Evolutionary conservation across 2,329 filamentous ascomycete species (phyloP).

Genomic region (Septoria petroselini): DNA sequence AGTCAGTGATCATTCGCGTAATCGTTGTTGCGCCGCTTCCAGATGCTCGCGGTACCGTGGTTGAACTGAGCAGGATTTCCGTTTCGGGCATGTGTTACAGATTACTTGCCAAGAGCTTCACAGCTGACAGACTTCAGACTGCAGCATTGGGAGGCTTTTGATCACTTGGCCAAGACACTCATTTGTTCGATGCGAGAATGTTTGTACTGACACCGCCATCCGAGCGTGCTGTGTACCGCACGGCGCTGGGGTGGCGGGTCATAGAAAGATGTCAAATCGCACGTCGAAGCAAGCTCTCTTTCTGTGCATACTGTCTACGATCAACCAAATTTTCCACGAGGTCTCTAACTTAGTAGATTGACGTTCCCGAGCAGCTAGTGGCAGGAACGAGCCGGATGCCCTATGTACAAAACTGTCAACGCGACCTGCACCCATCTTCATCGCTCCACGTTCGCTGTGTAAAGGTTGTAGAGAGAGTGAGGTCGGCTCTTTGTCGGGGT

Average conservation of each 20-base stretch:
- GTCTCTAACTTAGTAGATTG: too few relatives aligned
- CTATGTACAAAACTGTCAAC: too few relatives aligned
- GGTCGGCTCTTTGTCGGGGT: too few relatives aligned
- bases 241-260: neutral
- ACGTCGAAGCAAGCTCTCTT: neutral
- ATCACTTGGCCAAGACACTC: neutral
- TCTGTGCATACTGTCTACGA: too few relatives aligned
- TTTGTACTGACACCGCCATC: neutral
- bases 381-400: too few relatives aligned
- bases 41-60: conserved; percentile 5
- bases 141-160: neutral
- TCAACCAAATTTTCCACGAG: too few relatives aligned
- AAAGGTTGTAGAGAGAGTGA: too few relatives aligned
- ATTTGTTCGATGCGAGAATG: neutral
- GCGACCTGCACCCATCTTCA: too few relatives aligned
- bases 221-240: neutral
- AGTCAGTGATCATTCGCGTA: conserved; percentile 3
- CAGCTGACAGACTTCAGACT: neutral
- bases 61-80: conserved; percentile 1
- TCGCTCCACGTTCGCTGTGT: too few relatives aligned
- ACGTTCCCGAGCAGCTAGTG: too few relatives aligned
- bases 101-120: conserved; percentile 2
- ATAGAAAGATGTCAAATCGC: neutral
- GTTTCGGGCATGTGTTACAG: conserved; percentile 5
- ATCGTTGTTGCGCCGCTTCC: neutral